Percentiles rank a stretch among this genome's conserved stretches.
Conservation (phyloP, 129 eudicot species). For the Sambucus nigra region DNA sequence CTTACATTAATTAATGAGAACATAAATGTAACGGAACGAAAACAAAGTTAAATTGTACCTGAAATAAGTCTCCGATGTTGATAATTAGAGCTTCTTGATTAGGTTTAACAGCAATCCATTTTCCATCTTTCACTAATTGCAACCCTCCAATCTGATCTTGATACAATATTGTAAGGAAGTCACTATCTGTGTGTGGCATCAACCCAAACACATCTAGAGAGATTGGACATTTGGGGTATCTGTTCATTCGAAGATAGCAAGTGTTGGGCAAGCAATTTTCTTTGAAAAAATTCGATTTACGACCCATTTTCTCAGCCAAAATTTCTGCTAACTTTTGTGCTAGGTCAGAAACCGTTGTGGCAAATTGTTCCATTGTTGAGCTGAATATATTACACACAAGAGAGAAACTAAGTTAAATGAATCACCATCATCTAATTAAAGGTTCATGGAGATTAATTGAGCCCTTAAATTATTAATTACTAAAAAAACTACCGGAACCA, state of each 20-base stretch:
- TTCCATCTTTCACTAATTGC: constrained; percentile 65
- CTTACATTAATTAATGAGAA: too few relatives aligned
- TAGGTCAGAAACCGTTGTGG: constrained; percentile 30
- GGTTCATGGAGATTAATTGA: too few relatives aligned
- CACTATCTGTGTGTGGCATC: constrained; percentile 85
- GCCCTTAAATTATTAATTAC: too few relatives aligned
- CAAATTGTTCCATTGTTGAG: constrained; percentile 50
- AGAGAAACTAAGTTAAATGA: background rate
- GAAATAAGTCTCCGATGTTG: constrained; percentile 80
- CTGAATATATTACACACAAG: constrained; percentile 20
- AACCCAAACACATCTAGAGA: constrained; percentile 44
- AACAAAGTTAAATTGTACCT: too few relatives aligned
- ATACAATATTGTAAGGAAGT: constrained; percentile 68
- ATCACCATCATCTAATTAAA: too few relatives aligned
- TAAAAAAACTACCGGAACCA: too few relatives aligned
- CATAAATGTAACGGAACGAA: too few relatives aligned
- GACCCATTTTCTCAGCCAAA: constrained; percentile 53
- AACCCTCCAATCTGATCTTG: constrained; percentile 87
- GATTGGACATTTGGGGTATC: constrained; percentile 71
- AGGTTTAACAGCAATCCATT: constrained; percentile 74
- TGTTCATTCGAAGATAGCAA: constrained; percentile 66
- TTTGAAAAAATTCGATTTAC: constrained; percentile 24
- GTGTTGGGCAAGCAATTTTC: constrained; percentile 50
- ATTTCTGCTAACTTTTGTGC: constrained; percentile 59
- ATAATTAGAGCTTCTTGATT: constrained; percentile 54